Base-by-base conservation (phyloP, 1,139 yeast species). In the Lodderomyces margitis region DNA sequence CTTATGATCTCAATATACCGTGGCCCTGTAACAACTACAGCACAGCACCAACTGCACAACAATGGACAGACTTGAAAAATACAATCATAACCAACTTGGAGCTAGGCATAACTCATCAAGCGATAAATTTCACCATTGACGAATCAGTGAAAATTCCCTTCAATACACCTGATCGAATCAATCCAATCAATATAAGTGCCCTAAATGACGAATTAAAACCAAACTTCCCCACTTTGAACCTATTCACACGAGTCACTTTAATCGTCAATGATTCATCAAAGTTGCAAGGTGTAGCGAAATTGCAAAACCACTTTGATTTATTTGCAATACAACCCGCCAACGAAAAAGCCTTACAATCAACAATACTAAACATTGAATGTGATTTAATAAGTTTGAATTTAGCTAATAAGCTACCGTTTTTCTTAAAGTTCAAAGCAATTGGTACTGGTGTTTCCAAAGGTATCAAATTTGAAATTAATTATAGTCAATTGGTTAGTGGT, bases 391-490 rank as follows among this genome's bases (percentile, higher is more conserved):
- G 96, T 1, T 74, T 92, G 41, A 81, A 86, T 46, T 75, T 86
- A 58, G 65, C 77, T 14, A 68, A 73, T 33, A 74, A 88, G 45
- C 66, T 88, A 37, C 94, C 96, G 0, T 83, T 81, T 52, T 87
- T 80, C 59, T 67, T 92, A 50, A 84, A 86, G 50, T 96, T 88
- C 64, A 87, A 89, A 55, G 81, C 88, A 0, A 74, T 89, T 8
- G 86, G 96, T 33, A 80, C 88, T 37, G 97, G 95, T 1, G 74
- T 87, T 14, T 84, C 83, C 15, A 78, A 85, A 44, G 98, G 98
- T 1, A 76, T 89, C 37, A 81, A 81, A 51, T 78, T 92, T 51
- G 98, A 92, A 59, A 74, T 92, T 11, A 74, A 81, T 42, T 92
- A 92, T 59, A 68, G 79, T 12, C 69, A 79, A 36, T 65, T 83